Evolutionary conservation across 805 yeast genomes (phyloP).

Genomic region (Barnettozyma californica): DNA sequence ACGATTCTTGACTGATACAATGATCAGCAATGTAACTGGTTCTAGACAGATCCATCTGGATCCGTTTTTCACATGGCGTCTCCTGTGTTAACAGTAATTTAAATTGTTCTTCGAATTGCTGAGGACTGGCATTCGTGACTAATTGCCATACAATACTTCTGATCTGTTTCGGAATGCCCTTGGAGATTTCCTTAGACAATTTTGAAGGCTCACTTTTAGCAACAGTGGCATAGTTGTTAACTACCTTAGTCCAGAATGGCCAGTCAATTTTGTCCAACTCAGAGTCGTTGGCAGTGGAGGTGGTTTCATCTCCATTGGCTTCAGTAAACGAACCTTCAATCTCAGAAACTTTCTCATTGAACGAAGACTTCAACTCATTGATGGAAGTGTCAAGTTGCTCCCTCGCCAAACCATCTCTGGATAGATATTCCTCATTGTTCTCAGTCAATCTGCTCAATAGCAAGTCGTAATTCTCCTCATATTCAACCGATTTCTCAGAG

Average conservation of each 20-base stretch:
- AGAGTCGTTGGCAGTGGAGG: constrained; percentile 26
- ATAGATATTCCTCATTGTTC: constrained; percentile 44
- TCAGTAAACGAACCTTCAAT: constrained; percentile 7
- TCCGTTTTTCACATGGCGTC: constrained; percentile 67
- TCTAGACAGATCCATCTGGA: constrained; percentile 76
- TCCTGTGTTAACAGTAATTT: constrained; percentile 42
- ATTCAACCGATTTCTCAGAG: constrained; percentile 18
- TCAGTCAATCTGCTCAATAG: constrained; percentile 55
- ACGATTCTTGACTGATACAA: constrained; percentile 53
- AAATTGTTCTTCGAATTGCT: constrained; percentile 32
- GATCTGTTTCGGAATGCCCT: constrained; percentile 80
- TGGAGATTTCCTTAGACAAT: constrained; percentile 55
- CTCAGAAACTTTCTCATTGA: constrained; percentile 18
- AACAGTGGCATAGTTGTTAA: constrained; percentile 66
- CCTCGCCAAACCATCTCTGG: constrained; percentile 46
- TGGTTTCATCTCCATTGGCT: constrained; percentile 8
- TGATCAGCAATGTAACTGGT: constrained; percentile 67
- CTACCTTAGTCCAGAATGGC: constrained; percentile 85
- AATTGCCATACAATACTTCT: constrained; percentile 93
- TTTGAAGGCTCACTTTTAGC: constrained; percentile 57
- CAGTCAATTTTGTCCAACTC: constrained; percentile 49
- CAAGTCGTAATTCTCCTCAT: constrained; percentile 48
- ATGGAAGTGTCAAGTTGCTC: constrained; percentile 47
- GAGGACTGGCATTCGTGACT: constrained; percentile 68
- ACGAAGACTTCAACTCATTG: constrained; percentile 33